phyloP scores from a whole-genome alignment of 164 flowering plant species.

The Amborella trichopoda region DNA sequence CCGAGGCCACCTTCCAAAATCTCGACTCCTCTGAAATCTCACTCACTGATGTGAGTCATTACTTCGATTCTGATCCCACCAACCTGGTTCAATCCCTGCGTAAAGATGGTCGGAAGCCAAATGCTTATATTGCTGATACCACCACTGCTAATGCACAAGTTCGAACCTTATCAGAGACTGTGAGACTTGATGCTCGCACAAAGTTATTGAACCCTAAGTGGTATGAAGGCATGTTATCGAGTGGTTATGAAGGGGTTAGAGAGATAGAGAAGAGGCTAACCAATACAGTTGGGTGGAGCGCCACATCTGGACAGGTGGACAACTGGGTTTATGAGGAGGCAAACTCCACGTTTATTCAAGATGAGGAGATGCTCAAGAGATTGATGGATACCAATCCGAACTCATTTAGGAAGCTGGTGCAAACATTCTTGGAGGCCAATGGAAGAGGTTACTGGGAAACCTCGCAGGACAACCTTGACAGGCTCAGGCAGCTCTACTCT shows the following conservation, averaged over 20 bases:
- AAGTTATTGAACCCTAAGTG: conserved; percentile 95
- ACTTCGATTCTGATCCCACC: conserved; percentile 98
- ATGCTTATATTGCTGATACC: conserved; percentile 92
- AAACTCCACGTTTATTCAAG: conserved; percentile 83
- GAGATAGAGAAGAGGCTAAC: conserved; percentile 95
- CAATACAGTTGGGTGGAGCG: conserved; percentile 99
- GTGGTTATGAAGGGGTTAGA: conserved; percentile 94
- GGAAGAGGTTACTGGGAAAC: conserved; percentile 99
- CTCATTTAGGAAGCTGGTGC: conserved; percentile 89
- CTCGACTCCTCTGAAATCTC: conserved; percentile 98
- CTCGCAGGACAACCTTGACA: conserved; percentile 71
- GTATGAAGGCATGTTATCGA: conserved; percentile 96
- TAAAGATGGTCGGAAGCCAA: conserved; percentile 96
- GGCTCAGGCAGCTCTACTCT: conserved; percentile 71
- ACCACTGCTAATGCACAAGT: conserved; percentile 99
- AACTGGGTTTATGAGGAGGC: conserved; percentile 99
- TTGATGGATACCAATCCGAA: conserved; percentile 91
- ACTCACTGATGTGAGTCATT: conserved; percentile 95
- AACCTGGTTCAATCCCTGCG: conserved; percentile 84
- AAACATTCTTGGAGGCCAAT: conserved; percentile 95
- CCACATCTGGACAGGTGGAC: conserved; percentile 96
- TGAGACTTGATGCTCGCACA: conserved; percentile 90
- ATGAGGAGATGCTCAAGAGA: conserved; percentile 81
- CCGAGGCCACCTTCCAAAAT: conserved; percentile 98
- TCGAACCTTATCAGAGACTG: conserved; percentile 86